Percentiles rank a stretch among this genome's conserved stretches.
These are phyloP conservation scores for Flaveria ramosissima DNA, from an alignment of 129 eudicot species.

Conservation along the genomic window DNA sequence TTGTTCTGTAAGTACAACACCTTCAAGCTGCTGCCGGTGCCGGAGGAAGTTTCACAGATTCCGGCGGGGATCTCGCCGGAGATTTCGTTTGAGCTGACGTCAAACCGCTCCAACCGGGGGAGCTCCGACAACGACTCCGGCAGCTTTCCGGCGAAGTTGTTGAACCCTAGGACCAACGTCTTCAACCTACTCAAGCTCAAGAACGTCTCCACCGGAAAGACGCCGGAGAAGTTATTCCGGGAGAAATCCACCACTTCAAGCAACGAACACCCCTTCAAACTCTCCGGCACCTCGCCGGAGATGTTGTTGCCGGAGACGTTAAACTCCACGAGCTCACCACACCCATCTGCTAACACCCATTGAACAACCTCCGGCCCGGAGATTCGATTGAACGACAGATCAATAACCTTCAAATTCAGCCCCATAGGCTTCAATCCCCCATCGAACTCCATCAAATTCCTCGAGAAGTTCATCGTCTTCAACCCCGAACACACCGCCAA, in stretches of 20 bases:
- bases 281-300: slow-evolving; percentile 54
- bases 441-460: slow-evolving; percentile 55
- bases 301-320: slow-evolving; percentile 65
- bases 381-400: slow-evolving; percentile 63
- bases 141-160: slow-evolving; percentile 48
- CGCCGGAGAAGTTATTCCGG: slow-evolving; percentile 57
- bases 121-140: slow-evolving; percentile 50
- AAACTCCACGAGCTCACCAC: slow-evolving; percentile 47
- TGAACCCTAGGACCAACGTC: slow-evolving; percentile 49
- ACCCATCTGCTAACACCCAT: slow-evolving; percentile 61
- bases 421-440: slow-evolving; percentile 29
- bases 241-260: slow-evolving; percentile 38
- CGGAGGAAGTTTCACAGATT: slow-evolving; percentile 40
- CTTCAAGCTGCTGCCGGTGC: slow-evolving; percentile 38
- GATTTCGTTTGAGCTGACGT: slow-evolving; percentile 65
- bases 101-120: slow-evolving; percentile 52
- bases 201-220: slow-evolving; percentile 58
- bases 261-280: slow-evolving; percentile 50
- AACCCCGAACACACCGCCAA: slow-evolving; percentile 49
- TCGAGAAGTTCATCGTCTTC: slow-evolving; percentile 52
- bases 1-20: slow-evolving; percentile 86
- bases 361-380: slow-evolving; percentile 53
- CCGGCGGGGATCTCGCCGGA: slow-evolving; percentile 57
- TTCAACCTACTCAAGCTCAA: slow-evolving; percentile 49
- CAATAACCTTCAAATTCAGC: slow-evolving; percentile 40